Percentiles rank a stretch among this genome's conserved stretches.
These are phyloP conservation scores for Pleurotus ostreatus DNA, from an alignment of 768 basidiomycete species.

Conservation along the genomic window DNA sequence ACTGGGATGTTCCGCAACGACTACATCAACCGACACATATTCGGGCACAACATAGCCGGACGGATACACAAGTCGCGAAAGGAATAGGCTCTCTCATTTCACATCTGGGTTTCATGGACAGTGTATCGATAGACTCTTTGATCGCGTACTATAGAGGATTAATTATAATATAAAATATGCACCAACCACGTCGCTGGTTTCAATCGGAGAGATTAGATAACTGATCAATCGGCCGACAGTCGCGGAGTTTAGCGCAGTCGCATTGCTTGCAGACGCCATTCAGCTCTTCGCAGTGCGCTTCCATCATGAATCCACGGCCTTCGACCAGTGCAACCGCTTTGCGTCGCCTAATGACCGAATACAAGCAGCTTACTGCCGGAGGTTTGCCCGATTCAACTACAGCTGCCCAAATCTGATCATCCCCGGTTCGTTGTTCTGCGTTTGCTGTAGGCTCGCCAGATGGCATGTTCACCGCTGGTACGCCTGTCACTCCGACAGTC, in stretches of 20 bases:
- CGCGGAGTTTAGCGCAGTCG: conserved; percentile 4
- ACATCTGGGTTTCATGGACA: background rate
- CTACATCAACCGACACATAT: conserved; percentile 85
- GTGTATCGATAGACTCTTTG: conserved; percentile 3
- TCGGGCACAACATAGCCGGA: conserved; percentile 46
- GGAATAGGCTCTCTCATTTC: conserved; percentile 8
- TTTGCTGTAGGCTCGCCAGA: conserved; percentile 69
- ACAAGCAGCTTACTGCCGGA: conserved; percentile 79
- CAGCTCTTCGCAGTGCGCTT: background rate
- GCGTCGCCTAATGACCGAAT: conserved; percentile 88
- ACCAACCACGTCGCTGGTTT: background rate
- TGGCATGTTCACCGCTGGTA: conserved; percentile 94
- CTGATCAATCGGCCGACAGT: background rate
- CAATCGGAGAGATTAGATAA: conserved; percentile 5
- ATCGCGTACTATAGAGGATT: background rate
- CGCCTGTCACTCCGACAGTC: conserved; percentile 10
- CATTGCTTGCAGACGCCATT: background rate
- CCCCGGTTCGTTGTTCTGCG: background rate
- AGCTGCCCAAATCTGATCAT: background rate
- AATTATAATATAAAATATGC: background rate
- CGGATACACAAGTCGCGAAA: conserved; percentile 36
- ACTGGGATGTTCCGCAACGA: conserved; percentile 79
- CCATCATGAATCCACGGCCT: conserved; percentile 48
- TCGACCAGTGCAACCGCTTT: conserved; percentile 68
- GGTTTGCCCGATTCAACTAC: conserved; percentile 33